phyloP scores from a whole-genome alignment of 768 basidiomycete species.

The Saitozyma podzolica region DNA sequence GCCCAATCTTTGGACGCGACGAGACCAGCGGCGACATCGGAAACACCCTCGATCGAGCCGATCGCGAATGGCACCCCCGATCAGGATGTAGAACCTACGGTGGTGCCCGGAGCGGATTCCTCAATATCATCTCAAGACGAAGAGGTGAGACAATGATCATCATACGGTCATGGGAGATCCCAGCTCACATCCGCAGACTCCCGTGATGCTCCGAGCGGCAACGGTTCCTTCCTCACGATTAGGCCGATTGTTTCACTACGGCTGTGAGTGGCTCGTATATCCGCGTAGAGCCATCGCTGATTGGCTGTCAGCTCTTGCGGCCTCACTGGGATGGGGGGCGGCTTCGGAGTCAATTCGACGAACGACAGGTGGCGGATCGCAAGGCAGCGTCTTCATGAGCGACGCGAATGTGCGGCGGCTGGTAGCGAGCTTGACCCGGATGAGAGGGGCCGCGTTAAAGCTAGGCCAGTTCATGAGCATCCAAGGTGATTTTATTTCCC shows the following conservation, averaged over 20 bases:
- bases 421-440: slow-evolving; percentile 86
- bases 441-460: slow-evolving; percentile 96
- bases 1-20: too few relatives aligned
- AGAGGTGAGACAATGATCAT: background rate
- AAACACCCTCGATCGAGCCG: too few relatives aligned
- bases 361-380: slow-evolving; percentile 52
- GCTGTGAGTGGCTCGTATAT: slow-evolving; percentile 60
- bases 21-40: too few relatives aligned
- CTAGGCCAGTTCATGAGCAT: slow-evolving; percentile 97
- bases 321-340: slow-evolving; percentile 83
- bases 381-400: slow-evolving; percentile 72
- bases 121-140: background rate
- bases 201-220: slow-evolving; percentile 59
- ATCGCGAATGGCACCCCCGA: too few relatives aligned
- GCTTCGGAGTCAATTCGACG: slow-evolving; percentile 82
- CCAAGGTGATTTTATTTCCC: slow-evolving; percentile 62
- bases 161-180: background rate
- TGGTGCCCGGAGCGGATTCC: too few relatives aligned
- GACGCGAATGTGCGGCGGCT: slow-evolving; percentile 87
- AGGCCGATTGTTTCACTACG: slow-evolving; percentile 90
- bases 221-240: slow-evolving; percentile 87
- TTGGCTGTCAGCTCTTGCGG: slow-evolving; percentile 73
- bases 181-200: slow-evolving; percentile 25
- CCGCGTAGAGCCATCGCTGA: background rate
- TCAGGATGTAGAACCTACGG: too few relatives aligned